A percentile compares a stretch with the other conserved stretches of the same genome.
phyloP scores from a whole-genome alignment of 306 rosid species.

The Prinsepia uniflora region DNA sequence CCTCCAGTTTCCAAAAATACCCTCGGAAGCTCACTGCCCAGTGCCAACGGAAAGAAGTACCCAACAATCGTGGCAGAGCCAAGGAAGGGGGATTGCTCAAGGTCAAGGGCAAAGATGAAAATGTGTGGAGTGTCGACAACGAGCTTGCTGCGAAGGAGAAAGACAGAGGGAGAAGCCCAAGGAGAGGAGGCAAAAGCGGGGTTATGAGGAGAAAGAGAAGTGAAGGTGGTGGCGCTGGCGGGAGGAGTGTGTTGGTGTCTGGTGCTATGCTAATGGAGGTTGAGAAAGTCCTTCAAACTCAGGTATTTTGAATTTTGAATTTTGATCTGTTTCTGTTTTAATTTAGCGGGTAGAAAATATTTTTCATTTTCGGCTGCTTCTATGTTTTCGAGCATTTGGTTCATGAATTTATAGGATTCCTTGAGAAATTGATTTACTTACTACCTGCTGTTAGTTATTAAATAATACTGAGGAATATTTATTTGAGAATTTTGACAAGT shows the following conservation, averaged over 20 bases:
- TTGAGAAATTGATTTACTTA: background rate
- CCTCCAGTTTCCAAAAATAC: slow-evolving; percentile 28
- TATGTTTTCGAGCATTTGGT: background rate
- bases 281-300: slow-evolving; percentile 85
- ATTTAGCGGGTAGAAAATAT: background rate
- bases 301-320: slow-evolving; percentile 32
- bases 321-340: background rate
- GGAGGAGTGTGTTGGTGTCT: slow-evolving; percentile 53
- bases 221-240: slow-evolving; percentile 21
- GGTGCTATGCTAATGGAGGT: slow-evolving; percentile 81
- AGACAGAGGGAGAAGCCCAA: slow-evolving; percentile 20
- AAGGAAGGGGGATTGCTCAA: slow-evolving; percentile 21
- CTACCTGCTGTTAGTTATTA: background rate
- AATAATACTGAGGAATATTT: background rate
- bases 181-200: slow-evolving; percentile 35
- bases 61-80: slow-evolving; percentile 10
- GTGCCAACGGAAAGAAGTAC: slow-evolving; percentile 34
- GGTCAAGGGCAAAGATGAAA: slow-evolving; percentile 64
- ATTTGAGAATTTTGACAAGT: background rate
- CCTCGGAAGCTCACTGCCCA: slow-evolving; percentile 34
- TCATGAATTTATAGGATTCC: background rate
- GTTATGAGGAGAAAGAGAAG: slow-evolving; percentile 40
- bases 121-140: slow-evolving; percentile 88
- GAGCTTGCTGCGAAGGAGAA: slow-evolving; percentile 42
- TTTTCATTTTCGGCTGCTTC: background rate